Evolutionary conservation across 306 rosid species (phyloP).

Genomic region (Mucuna pruriens): DNA sequence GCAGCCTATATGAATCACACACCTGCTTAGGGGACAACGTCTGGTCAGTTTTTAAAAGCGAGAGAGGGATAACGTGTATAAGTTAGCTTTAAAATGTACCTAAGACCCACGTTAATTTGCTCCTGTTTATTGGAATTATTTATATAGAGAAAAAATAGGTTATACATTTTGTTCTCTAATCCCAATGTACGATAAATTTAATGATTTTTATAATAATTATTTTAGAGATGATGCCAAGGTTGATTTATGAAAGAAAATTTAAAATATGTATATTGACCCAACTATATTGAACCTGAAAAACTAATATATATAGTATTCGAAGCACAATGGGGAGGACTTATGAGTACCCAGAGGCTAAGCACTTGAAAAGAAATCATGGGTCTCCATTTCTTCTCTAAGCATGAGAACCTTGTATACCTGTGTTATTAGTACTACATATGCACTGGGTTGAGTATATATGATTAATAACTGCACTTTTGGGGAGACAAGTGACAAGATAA

Average conservation of each 20-base stretch:
- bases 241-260: too few species aligned
- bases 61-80: not conserved
- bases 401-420: not conserved
- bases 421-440: not conserved
- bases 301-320: too few species aligned
- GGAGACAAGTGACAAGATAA: conserved; percentile 22
- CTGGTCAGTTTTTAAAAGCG: not conserved
- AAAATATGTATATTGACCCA: not conserved
- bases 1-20: conserved; percentile 5
- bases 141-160: too few species aligned
- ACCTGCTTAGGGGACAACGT: not conserved
- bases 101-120: not conserved
- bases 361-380: conserved; percentile 8
- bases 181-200: too few species aligned
- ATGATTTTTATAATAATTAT: too few species aligned
- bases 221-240: too few species aligned
- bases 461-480: conserved; percentile 7
- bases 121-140: too few species aligned
- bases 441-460: conserved; percentile 13
- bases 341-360: not conserved
- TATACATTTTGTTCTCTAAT: too few species aligned
- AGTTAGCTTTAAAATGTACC: not conserved
- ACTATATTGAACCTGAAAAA: not conserved
- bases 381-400: not conserved
- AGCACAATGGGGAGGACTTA: not conserved